Evolutionary conservation across 768 basidiomycete species (phyloP).

Genomic region (Pulveroboletus ravenelii): DNA sequence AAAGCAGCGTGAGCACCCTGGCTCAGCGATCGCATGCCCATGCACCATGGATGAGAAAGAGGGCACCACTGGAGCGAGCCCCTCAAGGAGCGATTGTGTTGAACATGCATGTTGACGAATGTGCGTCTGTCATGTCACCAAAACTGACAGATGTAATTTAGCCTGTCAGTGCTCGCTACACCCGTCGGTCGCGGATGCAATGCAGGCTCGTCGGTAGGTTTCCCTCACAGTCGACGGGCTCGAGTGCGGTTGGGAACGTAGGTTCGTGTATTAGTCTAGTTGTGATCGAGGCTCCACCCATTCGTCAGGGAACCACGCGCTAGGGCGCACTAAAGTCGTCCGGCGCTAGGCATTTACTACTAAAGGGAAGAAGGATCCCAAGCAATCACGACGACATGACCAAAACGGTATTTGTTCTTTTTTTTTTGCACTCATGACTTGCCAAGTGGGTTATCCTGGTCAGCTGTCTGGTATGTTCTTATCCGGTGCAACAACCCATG

Average conservation of each 20-base stretch:
- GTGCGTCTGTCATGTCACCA: no score
- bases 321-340: background rate
- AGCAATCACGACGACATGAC: no score
- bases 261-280: no score
- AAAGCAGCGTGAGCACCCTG: background rate
- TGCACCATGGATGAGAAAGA: no score
- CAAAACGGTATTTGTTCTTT: background rate
- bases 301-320: background rate
- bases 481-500: constrained; percentile 3
- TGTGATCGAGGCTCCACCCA: no score
- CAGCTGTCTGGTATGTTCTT: constrained; percentile 23
- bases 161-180: no score
- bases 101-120: no score
- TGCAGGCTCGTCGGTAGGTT: no score
- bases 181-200: no score
- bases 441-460: constrained; percentile 22
- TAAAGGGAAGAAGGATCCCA: constrained; percentile 1
- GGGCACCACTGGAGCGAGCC: no score
- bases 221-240: background rate
- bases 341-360: background rate
- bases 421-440: constrained; percentile 6
- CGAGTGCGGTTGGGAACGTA: background rate
- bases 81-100: no score
- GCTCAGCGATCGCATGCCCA: background rate
- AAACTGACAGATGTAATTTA: background rate